A percentile compares a stretch with the other conserved stretches of the same genome.
Evolutionary conservation across 1,284 basidiomycete genomes (phyloP).

Genomic region (Schizophyllum amplum): DNA sequence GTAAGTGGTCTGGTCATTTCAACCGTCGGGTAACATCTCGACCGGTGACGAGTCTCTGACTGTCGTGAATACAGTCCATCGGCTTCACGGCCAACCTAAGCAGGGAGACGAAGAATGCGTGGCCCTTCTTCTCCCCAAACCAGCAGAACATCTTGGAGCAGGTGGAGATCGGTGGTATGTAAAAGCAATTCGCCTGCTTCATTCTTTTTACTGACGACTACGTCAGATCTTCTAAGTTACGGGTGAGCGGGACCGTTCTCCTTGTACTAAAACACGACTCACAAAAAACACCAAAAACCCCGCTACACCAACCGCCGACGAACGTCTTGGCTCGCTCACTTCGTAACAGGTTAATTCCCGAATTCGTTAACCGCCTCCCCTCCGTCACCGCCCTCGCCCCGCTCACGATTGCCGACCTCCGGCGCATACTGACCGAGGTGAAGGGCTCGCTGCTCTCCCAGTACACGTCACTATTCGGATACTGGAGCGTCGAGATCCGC

Average conservation of each 20-base stretch:
- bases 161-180: constrained; percentile 58
- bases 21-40: neutral
- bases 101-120: constrained; percentile 28
- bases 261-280: too few species aligned
- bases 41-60: neutral
- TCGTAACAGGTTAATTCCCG: constrained; percentile 83
- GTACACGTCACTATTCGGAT: constrained; percentile 76
- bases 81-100: constrained; percentile 75
- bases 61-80: constrained; percentile 54
- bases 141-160: constrained; percentile 49
- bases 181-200: neutral
- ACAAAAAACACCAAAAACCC: too few species aligned
- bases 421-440: constrained; percentile 88
- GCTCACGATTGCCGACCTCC: constrained; percentile 66
- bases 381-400: constrained; percentile 79
- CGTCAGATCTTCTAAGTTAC: neutral
- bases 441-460: constrained; percentile 87
- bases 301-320: too few species aligned
- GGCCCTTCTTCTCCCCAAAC: constrained; percentile 74
- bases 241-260: neutral
- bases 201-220: neutral
- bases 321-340: too few species aligned
- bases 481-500: constrained; percentile 73
- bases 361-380: constrained; percentile 88
- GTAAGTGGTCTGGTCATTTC: constrained; percentile 37